A percentile compares a stretch with the other conserved stretches of the same genome.
Conservation (phyloP, 1,284 basidiomycete genomes). For the Fomitopsis betulina region DNA sequence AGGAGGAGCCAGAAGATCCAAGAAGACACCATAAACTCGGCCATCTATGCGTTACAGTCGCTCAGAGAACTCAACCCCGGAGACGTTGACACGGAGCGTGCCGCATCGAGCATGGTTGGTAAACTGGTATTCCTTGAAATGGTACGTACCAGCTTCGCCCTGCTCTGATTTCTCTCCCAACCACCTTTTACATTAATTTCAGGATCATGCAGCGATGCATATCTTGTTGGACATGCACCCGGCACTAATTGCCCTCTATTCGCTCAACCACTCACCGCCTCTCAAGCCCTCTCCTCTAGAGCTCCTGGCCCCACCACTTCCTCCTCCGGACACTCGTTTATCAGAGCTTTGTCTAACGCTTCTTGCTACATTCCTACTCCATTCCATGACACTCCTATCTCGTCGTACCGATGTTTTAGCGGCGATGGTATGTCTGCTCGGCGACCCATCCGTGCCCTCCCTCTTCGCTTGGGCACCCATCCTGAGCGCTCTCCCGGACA, state of each 20-base stretch:
- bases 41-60: slow-evolving; percentile 34
- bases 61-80: slow-evolving; percentile 42
- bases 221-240: slow-evolving; percentile 43
- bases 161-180: background rate
- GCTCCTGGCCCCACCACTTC: slow-evolving; percentile 34
- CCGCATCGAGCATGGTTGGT: slow-evolving; percentile 57
- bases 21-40: slow-evolving; percentile 27
- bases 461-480: slow-evolving; percentile 50
- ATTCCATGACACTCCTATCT: slow-evolving; percentile 40
- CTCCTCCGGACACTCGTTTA: slow-evolving; percentile 29
- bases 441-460: slow-evolving; percentile 33
- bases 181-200: background rate
- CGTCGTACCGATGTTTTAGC: slow-evolving; percentile 21
- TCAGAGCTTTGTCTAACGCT: slow-evolving; percentile 46
- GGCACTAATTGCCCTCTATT: slow-evolving; percentile 34
- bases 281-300: background rate
- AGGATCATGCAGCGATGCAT: slow-evolving; percentile 48
- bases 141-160: slow-evolving; percentile 38
- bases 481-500: slow-evolving; percentile 39
- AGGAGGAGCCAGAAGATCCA: slow-evolving; percentile 28
- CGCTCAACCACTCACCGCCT: background rate
- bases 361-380: slow-evolving; percentile 52
- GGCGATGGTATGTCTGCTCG: slow-evolving; percentile 33
- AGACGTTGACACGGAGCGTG: slow-evolving; percentile 67
- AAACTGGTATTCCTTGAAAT: slow-evolving; percentile 63